phyloP scores from a whole-genome alignment of 495 filamentous ascomycete species.

The Aspergillus baeticus region DNA sequence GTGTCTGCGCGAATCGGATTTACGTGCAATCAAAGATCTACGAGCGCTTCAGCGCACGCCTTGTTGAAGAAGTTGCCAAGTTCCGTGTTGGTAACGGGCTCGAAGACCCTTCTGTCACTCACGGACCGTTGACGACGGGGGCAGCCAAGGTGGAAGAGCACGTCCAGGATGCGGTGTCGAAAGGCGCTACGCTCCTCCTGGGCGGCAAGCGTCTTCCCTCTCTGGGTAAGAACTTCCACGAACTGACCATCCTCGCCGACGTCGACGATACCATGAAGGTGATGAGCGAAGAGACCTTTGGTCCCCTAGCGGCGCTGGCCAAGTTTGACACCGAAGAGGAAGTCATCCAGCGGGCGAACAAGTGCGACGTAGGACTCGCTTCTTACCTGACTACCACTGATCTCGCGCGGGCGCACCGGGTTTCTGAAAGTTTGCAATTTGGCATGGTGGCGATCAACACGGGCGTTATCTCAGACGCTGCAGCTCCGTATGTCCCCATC shows the following conservation, averaged over 20 bases:
- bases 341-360: slow-evolving; percentile 69
- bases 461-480: slow-evolving; percentile 28
- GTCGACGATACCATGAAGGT: slow-evolving; percentile 71
- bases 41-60: slow-evolving; percentile 36
- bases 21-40: slow-evolving; percentile 55
- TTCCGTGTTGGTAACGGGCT: slow-evolving; percentile 71
- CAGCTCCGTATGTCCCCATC: neutral
- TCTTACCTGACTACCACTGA: slow-evolving; percentile 76
- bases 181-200: slow-evolving; percentile 12
- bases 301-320: slow-evolving; percentile 72
- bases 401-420: slow-evolving; percentile 59
- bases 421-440: slow-evolving; percentile 70
- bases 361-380: slow-evolving; percentile 69
- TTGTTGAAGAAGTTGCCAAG: slow-evolving; percentile 61
- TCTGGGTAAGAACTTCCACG: slow-evolving; percentile 59
- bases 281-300: slow-evolving; percentile 74
- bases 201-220: slow-evolving; percentile 40
- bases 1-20: slow-evolving; percentile 61
- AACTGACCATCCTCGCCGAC: slow-evolving; percentile 70
- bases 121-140: slow-evolving; percentile 77
- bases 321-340: slow-evolving; percentile 75
- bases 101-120: slow-evolving; percentile 50
- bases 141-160: slow-evolving; percentile 68
- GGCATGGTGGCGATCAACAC: slow-evolving; percentile 44
- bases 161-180: slow-evolving; percentile 67